Base-by-base conservation (phyloP, 768 basidiomycete species). In the Peribolospora kevripleyi region DNA sequence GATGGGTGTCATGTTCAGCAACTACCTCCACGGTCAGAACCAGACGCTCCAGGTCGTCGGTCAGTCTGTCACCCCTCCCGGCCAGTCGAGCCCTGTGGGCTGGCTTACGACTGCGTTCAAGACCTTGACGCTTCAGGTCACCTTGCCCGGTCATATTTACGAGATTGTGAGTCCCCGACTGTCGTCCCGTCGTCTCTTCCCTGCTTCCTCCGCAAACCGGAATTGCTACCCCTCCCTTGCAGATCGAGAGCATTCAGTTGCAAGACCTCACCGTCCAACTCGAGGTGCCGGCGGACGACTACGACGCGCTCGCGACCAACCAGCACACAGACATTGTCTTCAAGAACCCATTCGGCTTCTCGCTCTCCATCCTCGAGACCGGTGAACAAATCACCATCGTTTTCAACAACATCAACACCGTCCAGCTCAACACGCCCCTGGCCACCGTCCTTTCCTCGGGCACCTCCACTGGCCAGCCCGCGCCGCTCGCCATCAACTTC, bases 291-390 rank as follows among this genome's bases (percentile, higher is more conserved):
- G 70, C 71, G 52, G 70, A 82, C 63, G 70, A 75, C 0, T 81
- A 75, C 60, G 73, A 74, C 1, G 79, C 80, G 0, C 68, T 73
- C n/a, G 68, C 79, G 25, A 25, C 0, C 73, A 75, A 58, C 81
- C 43, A 45, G 13, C 43, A 46, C 65, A 69, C 52, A 77, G 76
- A 0, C 54, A 76, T 3, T 78, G 76, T 11, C 58, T 80, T 79
- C 65, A 75, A 74, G 65, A 83, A 82, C 65, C 81, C 81, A 1
- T 82, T 82, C 63, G 81, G 81, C 3, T 83, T 83, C 67, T 75
- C 77, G 8, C 64, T 82, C 53, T 79, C 81, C 61, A 77, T 80
- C 36, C 64, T 76, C 8, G 70, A 74, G 58, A 68, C 76, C 2
- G 71, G 72, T 0, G 71, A 81, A 61, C 71, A 73, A 36, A 74